A percentile compares a stretch with the other conserved stretches of the same genome.
Evolutionary conservation across 257 asterid species (phyloP).

Genomic region (Handroanthus guayacan): DNA sequence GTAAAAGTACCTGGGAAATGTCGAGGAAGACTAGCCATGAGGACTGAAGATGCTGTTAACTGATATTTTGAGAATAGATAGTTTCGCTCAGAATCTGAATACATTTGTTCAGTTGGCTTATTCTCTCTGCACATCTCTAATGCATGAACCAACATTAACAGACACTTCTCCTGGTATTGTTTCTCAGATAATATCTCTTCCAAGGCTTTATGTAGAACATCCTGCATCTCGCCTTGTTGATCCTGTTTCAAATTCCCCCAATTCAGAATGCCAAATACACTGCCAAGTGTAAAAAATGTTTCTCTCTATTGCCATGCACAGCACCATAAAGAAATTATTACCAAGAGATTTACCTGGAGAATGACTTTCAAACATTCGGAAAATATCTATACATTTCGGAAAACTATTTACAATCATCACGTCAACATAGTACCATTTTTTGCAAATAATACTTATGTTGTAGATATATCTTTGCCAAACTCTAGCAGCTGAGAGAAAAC

Average conservation of each 20-base stretch:
- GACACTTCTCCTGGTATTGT: constrained; percentile 79
- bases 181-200: constrained; percentile 82
- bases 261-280: constrained; percentile 29
- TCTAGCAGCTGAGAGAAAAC: neutral
- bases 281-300: constrained; percentile 6
- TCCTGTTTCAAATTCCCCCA: constrained; percentile 51
- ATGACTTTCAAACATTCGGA: neutral
- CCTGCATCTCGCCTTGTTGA: constrained; percentile 66
- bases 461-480: neutral
- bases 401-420: constrained; percentile 4
- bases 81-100: constrained; percentile 48
- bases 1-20: constrained; percentile 79
- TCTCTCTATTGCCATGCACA: neutral
- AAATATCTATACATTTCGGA: neutral
- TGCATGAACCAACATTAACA: constrained; percentile 65
- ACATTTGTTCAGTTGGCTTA: constrained; percentile 43
- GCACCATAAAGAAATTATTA: constrained; percentile 25
- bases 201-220: constrained; percentile 70
- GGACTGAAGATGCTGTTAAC: constrained; percentile 68
- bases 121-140: constrained; percentile 58
- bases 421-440: neutral
- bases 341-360: constrained; percentile 20
- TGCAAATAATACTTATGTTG: neutral
- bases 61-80: constrained; percentile 77
- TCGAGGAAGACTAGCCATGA: constrained; percentile 89